These are phyloP conservation scores for Olyra latifolia DNA, from an alignment of 176 grass and related monocot genomes.

Conservation along the genomic window DNA sequence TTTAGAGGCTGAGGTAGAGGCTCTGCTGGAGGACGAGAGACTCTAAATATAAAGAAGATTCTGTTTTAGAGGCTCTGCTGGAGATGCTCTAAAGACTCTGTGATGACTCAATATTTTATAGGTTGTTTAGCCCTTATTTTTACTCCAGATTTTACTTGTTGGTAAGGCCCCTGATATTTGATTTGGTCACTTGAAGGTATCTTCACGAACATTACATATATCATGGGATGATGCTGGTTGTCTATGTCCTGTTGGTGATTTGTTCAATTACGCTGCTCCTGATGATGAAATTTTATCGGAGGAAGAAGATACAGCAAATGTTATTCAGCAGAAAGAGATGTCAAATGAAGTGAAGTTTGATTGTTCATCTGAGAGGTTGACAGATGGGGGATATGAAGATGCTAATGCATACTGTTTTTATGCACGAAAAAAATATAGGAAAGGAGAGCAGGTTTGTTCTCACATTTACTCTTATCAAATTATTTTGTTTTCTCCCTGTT, in stretches of 20 bases:
- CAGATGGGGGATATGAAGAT: constrained; percentile 88
- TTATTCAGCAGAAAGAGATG: constrained; percentile 29
- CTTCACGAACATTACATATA: constrained; percentile 92
- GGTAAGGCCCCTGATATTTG: constrained; percentile 14
- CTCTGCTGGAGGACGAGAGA: no score
- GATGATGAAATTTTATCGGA: constrained; percentile 38
- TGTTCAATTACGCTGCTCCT: constrained; percentile 96
- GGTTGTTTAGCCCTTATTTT: background rate
- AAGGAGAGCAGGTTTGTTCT: constrained; percentile 75
- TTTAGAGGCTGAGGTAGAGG: no score
- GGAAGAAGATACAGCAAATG: constrained; percentile 35
- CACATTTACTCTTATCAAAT: background rate
- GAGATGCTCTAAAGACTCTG: no score
- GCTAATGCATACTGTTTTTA: constrained; percentile 69
- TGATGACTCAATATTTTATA: constrained; percentile 6
- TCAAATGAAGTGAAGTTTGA: constrained; percentile 17
- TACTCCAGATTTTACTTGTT: constrained; percentile 8
- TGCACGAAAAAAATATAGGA: constrained; percentile 73
- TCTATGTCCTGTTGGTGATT: constrained; percentile 89
- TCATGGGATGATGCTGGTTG: constrained; percentile 91
- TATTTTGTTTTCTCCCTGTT: background rate
- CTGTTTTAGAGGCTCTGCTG: no score
- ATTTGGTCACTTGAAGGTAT: constrained; percentile 53
- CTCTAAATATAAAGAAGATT: no score
- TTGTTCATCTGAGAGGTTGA: constrained; percentile 53